Conservation (phyloP, 371 early-diverging fungal genomes). For the Zopfochytrium polystomum region DNA sequence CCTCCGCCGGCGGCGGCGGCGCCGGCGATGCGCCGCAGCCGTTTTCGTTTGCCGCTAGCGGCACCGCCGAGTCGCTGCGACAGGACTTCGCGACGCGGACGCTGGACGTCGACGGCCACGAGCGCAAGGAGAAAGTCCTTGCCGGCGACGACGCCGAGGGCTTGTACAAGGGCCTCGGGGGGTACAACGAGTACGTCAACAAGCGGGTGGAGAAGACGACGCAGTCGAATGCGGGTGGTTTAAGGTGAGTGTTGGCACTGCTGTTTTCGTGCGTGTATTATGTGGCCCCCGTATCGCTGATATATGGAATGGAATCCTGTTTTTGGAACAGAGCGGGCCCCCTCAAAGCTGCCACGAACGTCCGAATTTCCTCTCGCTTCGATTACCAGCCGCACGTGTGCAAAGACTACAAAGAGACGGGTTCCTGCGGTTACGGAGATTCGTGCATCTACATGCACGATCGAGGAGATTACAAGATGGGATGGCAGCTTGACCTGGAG, state of each 20-base stretch:
- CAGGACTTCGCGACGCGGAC: conserved; percentile 45
- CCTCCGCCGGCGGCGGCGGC: too few relatives aligned
- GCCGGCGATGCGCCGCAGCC: background rate
- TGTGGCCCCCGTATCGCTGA: too few relatives aligned
- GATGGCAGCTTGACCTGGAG: conserved; percentile 93
- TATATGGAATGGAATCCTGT: conserved; percentile 2
- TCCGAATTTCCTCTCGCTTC: conserved; percentile 66
- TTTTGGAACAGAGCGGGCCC: conserved; percentile 69
- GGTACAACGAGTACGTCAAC: conserved; percentile 65
- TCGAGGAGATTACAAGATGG: conserved; percentile 92
- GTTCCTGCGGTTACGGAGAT: conserved; percentile 95
- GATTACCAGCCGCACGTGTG: conserved; percentile 98
- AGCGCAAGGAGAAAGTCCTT: conserved; percentile 32
- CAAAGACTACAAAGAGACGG: conserved; percentile 93
- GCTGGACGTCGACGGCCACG: conserved; percentile 49
- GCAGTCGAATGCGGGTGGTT: conserved; percentile 42
- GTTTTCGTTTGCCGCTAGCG: too few relatives aligned
- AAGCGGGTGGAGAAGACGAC: conserved; percentile 52
- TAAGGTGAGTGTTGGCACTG: conserved; percentile 27
- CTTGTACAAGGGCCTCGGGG: conserved; percentile 58
- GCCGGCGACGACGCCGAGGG: conserved; percentile 43
- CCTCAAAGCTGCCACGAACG: conserved; percentile 73
- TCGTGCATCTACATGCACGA: conserved; percentile 96
- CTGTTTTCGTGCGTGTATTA: background rate
- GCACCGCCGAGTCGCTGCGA: conserved; percentile 45